These are phyloP conservation scores for Coemansia reversa DNA, from an alignment of 192 early-diverging fungal genomes.

Conservation along the genomic window DNA sequence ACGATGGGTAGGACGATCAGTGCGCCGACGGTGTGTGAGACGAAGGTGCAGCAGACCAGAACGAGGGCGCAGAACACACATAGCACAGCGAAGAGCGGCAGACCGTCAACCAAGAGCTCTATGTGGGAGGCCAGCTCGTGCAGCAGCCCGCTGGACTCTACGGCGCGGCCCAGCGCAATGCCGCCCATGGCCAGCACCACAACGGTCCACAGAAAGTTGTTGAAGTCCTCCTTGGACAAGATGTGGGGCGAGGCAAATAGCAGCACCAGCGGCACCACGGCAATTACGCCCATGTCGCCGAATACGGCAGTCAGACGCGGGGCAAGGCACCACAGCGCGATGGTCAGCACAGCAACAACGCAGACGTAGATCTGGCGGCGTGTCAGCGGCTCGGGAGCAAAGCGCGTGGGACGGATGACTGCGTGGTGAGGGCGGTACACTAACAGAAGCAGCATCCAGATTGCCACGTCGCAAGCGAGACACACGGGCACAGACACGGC, in stretches of 20 bases:
- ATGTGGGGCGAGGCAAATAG: conserved; percentile 86
- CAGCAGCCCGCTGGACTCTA: conserved; percentile 83
- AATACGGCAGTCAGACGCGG: conserved; percentile 69
- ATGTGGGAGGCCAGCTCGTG: conserved; percentile 72
- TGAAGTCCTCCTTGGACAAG: conserved; percentile 94
- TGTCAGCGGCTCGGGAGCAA: conserved; percentile 37
- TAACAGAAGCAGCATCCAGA: conserved; percentile 79
- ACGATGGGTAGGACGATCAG: conserved; percentile 96
- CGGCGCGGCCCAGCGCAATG: conserved; percentile 88
- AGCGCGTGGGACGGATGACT: conserved; percentile 58
- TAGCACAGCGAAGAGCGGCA: conserved; percentile 70
- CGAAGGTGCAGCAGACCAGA: conserved; percentile 85
- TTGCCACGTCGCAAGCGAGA: conserved; percentile 70
- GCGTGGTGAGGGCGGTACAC: conserved; percentile 77
- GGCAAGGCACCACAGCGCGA: conserved; percentile 88
- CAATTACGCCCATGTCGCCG: conserved; percentile 96
- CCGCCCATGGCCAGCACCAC: conserved; percentile 93
- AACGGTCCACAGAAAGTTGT: conserved; percentile 94
- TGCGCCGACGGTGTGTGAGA: conserved; percentile 93
- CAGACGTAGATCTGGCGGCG: conserved; percentile 77
- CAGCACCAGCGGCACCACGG: conserved; percentile 85
- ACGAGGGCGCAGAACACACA: conserved; percentile 78
- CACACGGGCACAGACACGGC: conserved; percentile 83
- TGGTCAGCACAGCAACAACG: conserved; percentile 71
- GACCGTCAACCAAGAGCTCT: conserved; percentile 60